phyloP scores from a whole-genome alignment of 495 filamentous ascomycete species.

The Oidiodendron maius region DNA sequence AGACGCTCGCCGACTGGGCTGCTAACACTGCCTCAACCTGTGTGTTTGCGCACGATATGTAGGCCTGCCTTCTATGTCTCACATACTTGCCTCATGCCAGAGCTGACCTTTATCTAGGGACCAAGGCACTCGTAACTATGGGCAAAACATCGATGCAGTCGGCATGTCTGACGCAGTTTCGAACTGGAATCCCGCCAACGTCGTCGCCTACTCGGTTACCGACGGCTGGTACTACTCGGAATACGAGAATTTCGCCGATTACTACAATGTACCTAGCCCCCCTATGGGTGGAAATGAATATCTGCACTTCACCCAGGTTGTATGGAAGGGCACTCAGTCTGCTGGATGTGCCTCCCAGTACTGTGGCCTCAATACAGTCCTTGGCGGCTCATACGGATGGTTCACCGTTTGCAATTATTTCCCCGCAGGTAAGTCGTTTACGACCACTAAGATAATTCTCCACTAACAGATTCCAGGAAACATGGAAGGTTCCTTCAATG shows the following conservation, averaged over 20 bases:
- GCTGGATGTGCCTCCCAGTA: constrained; percentile 70
- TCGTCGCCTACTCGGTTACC: constrained; percentile 60
- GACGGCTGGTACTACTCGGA: constrained; percentile 85
- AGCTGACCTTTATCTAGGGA: constrained; percentile 11
- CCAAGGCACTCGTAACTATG: constrained; percentile 51
- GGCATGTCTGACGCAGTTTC: constrained; percentile 23
- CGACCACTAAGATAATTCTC: background rate
- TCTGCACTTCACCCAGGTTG: constrained; percentile 88
- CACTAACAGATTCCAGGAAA: constrained; percentile 9
- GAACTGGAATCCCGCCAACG: constrained; percentile 23
- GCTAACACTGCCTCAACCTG: constrained; percentile 43
- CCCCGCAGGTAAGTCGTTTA: constrained; percentile 42
- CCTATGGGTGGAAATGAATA: constrained; percentile 63
- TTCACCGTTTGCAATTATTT: constrained; percentile 86
- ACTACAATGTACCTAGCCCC: constrained; percentile 35
- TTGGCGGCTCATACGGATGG: constrained; percentile 32
- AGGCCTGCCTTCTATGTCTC: constrained; percentile 31
- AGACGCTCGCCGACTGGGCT: constrained; percentile 57
- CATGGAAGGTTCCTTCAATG: constrained; percentile 9
- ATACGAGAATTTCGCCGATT: constrained; percentile 34
- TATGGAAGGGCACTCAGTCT: constrained; percentile 68
- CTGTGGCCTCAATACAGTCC: constrained; percentile 42
- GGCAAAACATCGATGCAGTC: constrained; percentile 73
- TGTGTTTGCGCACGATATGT: constrained; percentile 71
- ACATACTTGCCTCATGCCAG: background rate